Percentiles rank a stretch among this genome's conserved stretches.
Evolutionary conservation across 2,329 filamentous ascomycete genomes (phyloP).

Genomic region (Aureobasidium sp.): DNA sequence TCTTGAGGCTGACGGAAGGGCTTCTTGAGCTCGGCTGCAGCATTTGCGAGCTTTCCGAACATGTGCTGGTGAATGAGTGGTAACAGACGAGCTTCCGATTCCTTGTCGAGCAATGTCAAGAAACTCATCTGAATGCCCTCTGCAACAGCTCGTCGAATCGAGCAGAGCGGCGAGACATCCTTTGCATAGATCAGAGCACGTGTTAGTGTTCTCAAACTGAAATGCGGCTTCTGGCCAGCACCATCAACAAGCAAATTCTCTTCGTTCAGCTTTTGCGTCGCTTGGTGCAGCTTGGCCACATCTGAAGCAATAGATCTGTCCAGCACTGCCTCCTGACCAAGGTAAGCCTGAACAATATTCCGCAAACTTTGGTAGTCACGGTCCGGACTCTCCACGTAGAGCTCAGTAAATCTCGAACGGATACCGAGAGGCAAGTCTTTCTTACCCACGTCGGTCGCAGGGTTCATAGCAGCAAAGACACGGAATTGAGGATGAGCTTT

Average conservation of each 20-base stretch:
- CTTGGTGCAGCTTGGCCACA: slow-evolving; percentile 79
- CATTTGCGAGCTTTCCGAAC: slow-evolving; percentile 61
- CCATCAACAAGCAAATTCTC: slow-evolving; percentile 87
- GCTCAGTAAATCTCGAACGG: slow-evolving; percentile 86
- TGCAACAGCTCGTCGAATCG: slow-evolving; percentile 75
- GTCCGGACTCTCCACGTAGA: slow-evolving; percentile 90
- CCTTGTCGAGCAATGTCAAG: slow-evolving; percentile 74
- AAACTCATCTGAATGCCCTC: slow-evolving; percentile 99
- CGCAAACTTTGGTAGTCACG: slow-evolving; percentile 78
- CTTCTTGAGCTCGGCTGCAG: slow-evolving; percentile 67
- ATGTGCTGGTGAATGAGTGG: slow-evolving; percentile 77
- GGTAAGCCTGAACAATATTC: slow-evolving; percentile 80
- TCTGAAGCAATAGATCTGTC: slow-evolving; percentile 71
- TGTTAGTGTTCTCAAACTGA: slow-evolving; percentile 90
- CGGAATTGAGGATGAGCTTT: slow-evolving; percentile 87
- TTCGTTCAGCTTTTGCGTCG: slow-evolving; percentile 73
- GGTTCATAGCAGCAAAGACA: slow-evolving; percentile 98
- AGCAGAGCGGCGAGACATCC: slow-evolving; percentile 77
- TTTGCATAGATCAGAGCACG: slow-evolving; percentile 82
- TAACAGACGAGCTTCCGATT: slow-evolving; percentile 71
- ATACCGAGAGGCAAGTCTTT: slow-evolving; percentile 85
- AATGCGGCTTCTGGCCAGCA: slow-evolving; percentile 91
- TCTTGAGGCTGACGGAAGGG: slow-evolving; percentile 71
- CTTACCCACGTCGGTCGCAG: slow-evolving; percentile 94
- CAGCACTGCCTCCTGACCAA: slow-evolving; percentile 60